Evolutionary conservation across 805 yeast genomes (phyloP), one percentile per base, ranked within the genome.

Genomic region (Suhomyces pyralidae): DNA sequence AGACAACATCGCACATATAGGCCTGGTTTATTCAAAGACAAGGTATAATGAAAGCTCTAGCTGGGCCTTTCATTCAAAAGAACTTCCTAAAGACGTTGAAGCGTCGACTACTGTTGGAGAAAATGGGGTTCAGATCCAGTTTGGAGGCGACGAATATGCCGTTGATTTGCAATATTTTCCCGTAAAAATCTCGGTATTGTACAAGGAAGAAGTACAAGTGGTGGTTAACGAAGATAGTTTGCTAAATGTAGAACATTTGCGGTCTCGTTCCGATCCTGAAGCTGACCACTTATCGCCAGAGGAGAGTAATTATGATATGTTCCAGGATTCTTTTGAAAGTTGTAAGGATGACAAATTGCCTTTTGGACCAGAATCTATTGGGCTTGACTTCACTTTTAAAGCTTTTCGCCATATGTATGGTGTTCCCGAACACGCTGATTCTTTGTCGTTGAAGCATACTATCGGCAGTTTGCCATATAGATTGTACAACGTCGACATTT

Each of bases 391-490:
- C 54, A 70, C 82, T 0, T 85, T 94, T 58, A 63, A 69, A 2
- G 84, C 82, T 0, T 85, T 77, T 58, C 65, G 74, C 5, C 78
- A 86, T 61, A 88, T 90, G 1, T 94, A 82, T 66, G 99, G 99
- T n/a, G 87, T 94, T 44, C 98, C 99, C 0, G 99, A 94, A 68
- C 99, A 94, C 63, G 93, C 98, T 0, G 96, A 90, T 59, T 74
- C 86, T 0, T 70, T 94, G 47, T 77, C 85, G 17, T 73, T 94
- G 58, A 83, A 84, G 51, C 93, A 88, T 58, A 92, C 98, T 0
- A 60, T 72, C 0, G 63, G 58, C 10, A 52, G 72, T 1, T 54
- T 63, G 46, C 98, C 98, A 2, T 94, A 94, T 68, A 78, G 99
- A 45, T 73, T 94, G 43, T 94, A 73, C 76, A 93, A 94, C 61